Evolutionary conservation across 2,329 filamentous ascomycete genomes (phyloP).

Genomic region (Fusarium coffeatum): DNA sequence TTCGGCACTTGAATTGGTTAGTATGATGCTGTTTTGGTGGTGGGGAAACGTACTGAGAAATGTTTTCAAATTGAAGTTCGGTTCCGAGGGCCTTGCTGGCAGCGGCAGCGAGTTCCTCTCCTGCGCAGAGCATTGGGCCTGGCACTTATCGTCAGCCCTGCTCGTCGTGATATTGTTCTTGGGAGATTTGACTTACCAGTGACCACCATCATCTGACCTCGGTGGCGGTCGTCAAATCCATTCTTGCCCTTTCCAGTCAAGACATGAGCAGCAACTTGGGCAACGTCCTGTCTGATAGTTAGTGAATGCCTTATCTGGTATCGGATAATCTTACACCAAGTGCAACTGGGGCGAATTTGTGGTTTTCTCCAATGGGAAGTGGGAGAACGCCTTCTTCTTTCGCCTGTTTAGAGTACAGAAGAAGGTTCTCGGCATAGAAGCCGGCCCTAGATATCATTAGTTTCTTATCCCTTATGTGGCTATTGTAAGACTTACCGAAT

Average conservation of each 20-base stretch:
- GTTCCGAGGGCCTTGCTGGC: constrained; percentile 58
- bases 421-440: constrained; percentile 21
- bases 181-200: background rate
- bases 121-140: constrained; percentile 60
- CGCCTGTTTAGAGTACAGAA: constrained; percentile 9
- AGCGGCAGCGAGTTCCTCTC: constrained; percentile 59
- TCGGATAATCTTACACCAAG: background rate
- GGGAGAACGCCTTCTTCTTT: constrained; percentile 15
- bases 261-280: constrained; percentile 23
- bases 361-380: constrained; percentile 12
- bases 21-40: no score
- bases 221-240: constrained; percentile 14
- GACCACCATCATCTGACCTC: constrained; percentile 22
- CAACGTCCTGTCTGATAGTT: background rate
- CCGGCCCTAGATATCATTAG: background rate
- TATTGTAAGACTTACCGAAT: background rate
- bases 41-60: constrained; percentile 36
- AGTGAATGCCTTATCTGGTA: fast-evolving
- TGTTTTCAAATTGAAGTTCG: constrained; percentile 46
- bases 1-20: constrained; percentile 5
- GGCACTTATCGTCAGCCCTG: fast-evolving
- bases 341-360: constrained; percentile 27
- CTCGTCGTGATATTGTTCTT: fast-evolving
- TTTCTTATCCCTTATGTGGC: background rate
- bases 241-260: constrained; percentile 24